Conservation (phyloP, 2,329 filamentous ascomycete species). For the Sclerotinia trifoliorum region DNA sequence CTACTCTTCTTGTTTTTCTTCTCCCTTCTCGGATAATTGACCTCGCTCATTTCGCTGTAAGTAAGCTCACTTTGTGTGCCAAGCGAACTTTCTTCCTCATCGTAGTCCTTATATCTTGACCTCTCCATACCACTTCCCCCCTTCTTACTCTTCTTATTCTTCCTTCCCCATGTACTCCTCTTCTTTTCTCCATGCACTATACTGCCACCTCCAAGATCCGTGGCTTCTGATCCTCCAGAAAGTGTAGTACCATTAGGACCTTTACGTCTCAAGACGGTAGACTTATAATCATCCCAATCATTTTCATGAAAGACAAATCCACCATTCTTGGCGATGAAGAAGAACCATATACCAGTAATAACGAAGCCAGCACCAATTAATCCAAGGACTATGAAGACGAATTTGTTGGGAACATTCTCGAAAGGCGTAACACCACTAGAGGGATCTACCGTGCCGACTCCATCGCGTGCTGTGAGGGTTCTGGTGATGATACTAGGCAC, state of each 20-base stretch:
- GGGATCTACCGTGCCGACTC: slow-evolving; percentile 40
- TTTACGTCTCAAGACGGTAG: slow-evolving; percentile 83
- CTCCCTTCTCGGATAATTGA: slow-evolving; percentile 33
- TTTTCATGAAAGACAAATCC: slow-evolving; percentile 81
- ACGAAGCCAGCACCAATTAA: slow-evolving; percentile 78
- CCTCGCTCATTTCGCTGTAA: slow-evolving; percentile 33
- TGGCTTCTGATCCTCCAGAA: slow-evolving; percentile 77
- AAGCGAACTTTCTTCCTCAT: slow-evolving; percentile 33
- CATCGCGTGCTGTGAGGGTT: slow-evolving; percentile 26
- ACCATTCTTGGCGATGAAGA: slow-evolving; percentile 96
- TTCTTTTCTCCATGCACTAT: slow-evolving; percentile 69
- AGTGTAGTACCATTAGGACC: slow-evolving; percentile 87
- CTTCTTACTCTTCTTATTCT: slow-evolving; percentile 41
- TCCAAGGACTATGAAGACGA: slow-evolving; percentile 82
- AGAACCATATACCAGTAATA: slow-evolving; percentile 84
- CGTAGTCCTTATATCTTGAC: slow-evolving; percentile 39
- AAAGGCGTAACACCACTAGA: slow-evolving; percentile 52
- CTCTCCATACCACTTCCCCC: slow-evolving; percentile 25
- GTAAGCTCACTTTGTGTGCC: slow-evolving; percentile 27
- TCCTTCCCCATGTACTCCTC: slow-evolving; percentile 42
- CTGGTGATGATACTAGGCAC: neutral
- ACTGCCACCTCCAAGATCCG: slow-evolving; percentile 82
- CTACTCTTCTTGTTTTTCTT: slow-evolving; percentile 41
- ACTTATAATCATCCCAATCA: slow-evolving; percentile 99
- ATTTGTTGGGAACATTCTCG: slow-evolving; percentile 55